Evolutionary conservation across 2,329 filamentous ascomycete genomes (phyloP).

Genomic region (Aureobasidium sp.): DNA sequence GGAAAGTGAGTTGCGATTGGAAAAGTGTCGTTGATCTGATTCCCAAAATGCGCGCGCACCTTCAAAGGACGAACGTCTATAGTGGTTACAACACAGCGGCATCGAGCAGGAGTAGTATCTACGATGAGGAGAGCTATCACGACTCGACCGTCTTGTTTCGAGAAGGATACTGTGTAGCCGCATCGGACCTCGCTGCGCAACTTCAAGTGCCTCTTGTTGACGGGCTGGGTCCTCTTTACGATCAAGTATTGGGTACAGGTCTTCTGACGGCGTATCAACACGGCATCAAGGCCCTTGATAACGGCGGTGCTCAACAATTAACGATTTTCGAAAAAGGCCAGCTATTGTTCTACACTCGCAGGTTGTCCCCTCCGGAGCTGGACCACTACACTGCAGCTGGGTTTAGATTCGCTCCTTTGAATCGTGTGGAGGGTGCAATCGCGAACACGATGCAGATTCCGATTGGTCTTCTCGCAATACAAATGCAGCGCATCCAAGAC

Average conservation of each 20-base stretch:
- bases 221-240: conserved; percentile 58
- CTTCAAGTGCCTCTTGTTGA: conserved; percentile 51
- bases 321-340: conserved; percentile 59
- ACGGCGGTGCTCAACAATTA: conserved; percentile 8
- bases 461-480: conserved; percentile 49
- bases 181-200: conserved; percentile 61
- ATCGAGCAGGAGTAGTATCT: conserved; percentile 28
- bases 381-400: conserved; percentile 60
- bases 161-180: conserved; percentile 75
- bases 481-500: conserved; percentile 56
- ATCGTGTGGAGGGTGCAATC: conserved; percentile 61
- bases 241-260: conserved; percentile 65
- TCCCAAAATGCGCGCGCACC: conserved; percentile 62
- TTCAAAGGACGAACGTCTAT: conserved; percentile 39
- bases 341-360: conserved; percentile 69
- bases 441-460: conserved; percentile 68
- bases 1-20: conserved; percentile 74
- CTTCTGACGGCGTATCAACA: conserved; percentile 12
- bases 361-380: conserved; percentile 51
- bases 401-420: conserved; percentile 66
- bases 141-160: conserved; percentile 72
- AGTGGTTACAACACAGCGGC: conserved; percentile 27
- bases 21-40: conserved; percentile 57
- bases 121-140: conserved; percentile 50
- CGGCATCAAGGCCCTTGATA: conserved; percentile 8